Evolutionary conservation across 805 yeast genomes (phyloP), one percentile per base, ranked within the genome.

Genomic region (Teunomyces cretensis): DNA sequence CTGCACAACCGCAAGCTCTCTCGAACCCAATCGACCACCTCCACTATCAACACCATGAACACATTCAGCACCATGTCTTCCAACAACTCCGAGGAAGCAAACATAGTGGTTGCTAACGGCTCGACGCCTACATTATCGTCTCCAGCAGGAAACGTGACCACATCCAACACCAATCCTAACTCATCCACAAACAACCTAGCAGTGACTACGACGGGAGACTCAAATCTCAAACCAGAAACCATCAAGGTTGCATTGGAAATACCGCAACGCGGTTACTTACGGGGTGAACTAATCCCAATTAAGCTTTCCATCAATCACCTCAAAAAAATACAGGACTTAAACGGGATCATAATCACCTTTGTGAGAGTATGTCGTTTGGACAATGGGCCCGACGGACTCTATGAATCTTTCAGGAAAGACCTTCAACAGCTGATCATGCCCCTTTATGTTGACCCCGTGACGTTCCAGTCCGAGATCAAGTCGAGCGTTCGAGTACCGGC

Each of bases 251-350:
- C 65, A 13, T 51, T 72, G 41, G 68, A 61, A 14, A 61, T 70
- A 6, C 65, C 88, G 1, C 76, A 77, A 33, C 69, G 84, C 32
- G 97, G 97, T 0, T 89, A 76, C 56, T 65, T 87, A 1, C 74
- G 90, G 27, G 96, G 96, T 17, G 97, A 90, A 57, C 59, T 75
- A 1, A 79, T 91, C 0, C 94, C 96, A 0, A 76, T 91, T 9
- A 83, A 80, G 54, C 67, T 91, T 26, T 64, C 72, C 22, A 70
- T 90, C 33, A 72, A 79, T 39, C 96, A 90, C 61, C 78, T 85
- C 52, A 84, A 86, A 61, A 78, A 80, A 46, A 74, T 88, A 26
- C 81, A 82, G 54, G 84, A 83, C 52, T 65, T 84, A 11, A 79
- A 80, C 35, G 96, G 96, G 0, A 73, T 89, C 2, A 86, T 89